Evolutionary conservation across 1,139 yeast species (phyloP).

Genomic region (Pichia sp.): DNA sequence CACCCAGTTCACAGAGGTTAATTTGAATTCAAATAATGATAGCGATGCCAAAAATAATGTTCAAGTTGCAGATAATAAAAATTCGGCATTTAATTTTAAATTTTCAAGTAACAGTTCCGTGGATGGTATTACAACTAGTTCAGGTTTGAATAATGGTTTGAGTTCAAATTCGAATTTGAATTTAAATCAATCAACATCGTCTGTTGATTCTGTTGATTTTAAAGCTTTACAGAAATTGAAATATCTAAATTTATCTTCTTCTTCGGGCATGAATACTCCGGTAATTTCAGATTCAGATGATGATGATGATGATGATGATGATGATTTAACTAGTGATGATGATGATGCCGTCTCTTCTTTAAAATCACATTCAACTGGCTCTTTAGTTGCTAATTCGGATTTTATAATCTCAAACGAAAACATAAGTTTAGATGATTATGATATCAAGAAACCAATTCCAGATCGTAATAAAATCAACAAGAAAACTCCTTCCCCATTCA

Average conservation of each 20-base stretch:
- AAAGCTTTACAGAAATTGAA: constrained; percentile 2
- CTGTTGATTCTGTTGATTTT: background rate
- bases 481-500: background rate
- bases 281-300: constrained; percentile 17
- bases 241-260: constrained; percentile 3
- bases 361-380: constrained; percentile 8
- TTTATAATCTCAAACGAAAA: constrained; percentile 2
- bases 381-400: constrained; percentile 8
- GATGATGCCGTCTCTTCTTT: constrained; percentile 1
- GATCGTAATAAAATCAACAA: background rate
- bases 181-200: background rate
- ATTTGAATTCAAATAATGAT: too few relatives aligned
- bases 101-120: too few relatives aligned
- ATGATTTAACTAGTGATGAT: background rate
- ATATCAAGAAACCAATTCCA: background rate
- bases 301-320: constrained; percentile 3
- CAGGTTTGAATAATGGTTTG: background rate
- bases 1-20: background rate
- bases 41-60: too few relatives aligned
- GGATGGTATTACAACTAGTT: too few relatives aligned
- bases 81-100: too few relatives aligned
- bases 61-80: too few relatives aligned
- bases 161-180: background rate
- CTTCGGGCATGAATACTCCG: constrained; percentile 12
- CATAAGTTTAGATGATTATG: background rate